These are phyloP conservation scores for Salix brachista DNA, from an alignment of 345 rosid species.

Conservation along the genomic window DNA sequence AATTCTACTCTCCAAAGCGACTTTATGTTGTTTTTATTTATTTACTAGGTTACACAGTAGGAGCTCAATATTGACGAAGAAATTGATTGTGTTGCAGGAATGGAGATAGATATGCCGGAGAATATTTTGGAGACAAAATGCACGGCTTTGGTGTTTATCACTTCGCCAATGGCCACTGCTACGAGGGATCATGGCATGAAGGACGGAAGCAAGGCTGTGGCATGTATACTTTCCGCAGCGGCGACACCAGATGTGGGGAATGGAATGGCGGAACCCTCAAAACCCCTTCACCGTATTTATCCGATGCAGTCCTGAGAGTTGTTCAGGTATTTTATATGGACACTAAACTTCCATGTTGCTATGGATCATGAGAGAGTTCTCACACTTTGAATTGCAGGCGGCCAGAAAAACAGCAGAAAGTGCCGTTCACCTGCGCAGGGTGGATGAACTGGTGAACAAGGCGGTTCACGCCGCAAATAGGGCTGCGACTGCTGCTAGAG, in stretches of 20 bases:
- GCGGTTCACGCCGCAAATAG: slow-evolving; percentile 68
- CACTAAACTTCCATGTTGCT: background rate
- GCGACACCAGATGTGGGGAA: slow-evolving; percentile 67
- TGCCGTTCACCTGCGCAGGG: slow-evolving; percentile 51
- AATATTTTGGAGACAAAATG: slow-evolving; percentile 87
- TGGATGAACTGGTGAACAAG: slow-evolving; percentile 75
- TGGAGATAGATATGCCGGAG: slow-evolving; percentile 89
- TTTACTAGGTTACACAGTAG: background rate
- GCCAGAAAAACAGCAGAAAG: slow-evolving; percentile 73
- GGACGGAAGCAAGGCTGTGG: slow-evolving; percentile 91
- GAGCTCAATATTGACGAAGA: background rate
- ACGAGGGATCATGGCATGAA: slow-evolving; percentile 98
- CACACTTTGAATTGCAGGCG: slow-evolving; percentile 38
- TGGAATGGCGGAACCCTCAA: slow-evolving; percentile 71
- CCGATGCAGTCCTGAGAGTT: slow-evolving; percentile 47
- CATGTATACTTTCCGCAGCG: slow-evolving; percentile 63
- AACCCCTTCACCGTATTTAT: slow-evolving; percentile 37
- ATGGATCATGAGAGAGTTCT: background rate
- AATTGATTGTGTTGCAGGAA: slow-evolving; percentile 49
- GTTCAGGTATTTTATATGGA: slow-evolving; percentile 50
- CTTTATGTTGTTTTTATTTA: background rate
- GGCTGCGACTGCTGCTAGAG: slow-evolving; percentile 94
- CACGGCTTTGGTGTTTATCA: slow-evolving; percentile 91
- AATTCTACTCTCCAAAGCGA: background rate
- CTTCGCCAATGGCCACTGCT: slow-evolving; percentile 83